A percentile compares a stretch with the other conserved stretches of the same genome.
Evolutionary conservation across 371 early-diverging fungal species (phyloP).

Genomic region (Mortierella sp.): DNA sequence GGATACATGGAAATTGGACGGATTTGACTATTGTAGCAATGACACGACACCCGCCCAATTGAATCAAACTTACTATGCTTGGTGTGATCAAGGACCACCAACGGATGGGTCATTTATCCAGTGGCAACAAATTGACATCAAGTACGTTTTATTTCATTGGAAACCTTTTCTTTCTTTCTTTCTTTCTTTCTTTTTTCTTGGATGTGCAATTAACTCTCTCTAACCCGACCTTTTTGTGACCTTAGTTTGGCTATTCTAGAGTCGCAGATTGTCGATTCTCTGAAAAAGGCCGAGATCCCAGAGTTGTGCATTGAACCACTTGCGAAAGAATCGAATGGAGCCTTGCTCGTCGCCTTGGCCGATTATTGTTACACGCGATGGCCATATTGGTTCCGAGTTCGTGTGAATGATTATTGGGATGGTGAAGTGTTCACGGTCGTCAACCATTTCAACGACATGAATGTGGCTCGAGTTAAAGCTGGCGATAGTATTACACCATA

Average conservation of each 20-base stretch:
- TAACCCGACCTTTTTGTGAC: neutral
- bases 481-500: constrained; percentile 47
- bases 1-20: constrained; percentile 50
- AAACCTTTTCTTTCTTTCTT: neutral
- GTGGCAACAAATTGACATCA: constrained; percentile 57
- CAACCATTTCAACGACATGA: constrained; percentile 37
- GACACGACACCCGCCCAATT: constrained; percentile 28
- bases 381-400: constrained; percentile 56
- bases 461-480: constrained; percentile 44
- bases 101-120: constrained; percentile 37
- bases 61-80: constrained; percentile 37
- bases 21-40: constrained; percentile 26
- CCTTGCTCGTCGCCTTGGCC: constrained; percentile 20
- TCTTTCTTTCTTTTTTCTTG: neutral
- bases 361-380: constrained; percentile 38
- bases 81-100: constrained; percentile 32
- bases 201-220: neutral
- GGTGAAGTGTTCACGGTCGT: constrained; percentile 40
- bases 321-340: constrained; percentile 33
- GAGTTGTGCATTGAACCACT: constrained; percentile 44
- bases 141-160: constrained; percentile 26
- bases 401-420: constrained; percentile 53
- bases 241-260: constrained; percentile 31
- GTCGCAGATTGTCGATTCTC: constrained; percentile 19
- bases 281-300: constrained; percentile 40